phyloP scores from a whole-genome alignment of 768 basidiomycete genomes.

The Rhodotorula diobovata region DNA sequence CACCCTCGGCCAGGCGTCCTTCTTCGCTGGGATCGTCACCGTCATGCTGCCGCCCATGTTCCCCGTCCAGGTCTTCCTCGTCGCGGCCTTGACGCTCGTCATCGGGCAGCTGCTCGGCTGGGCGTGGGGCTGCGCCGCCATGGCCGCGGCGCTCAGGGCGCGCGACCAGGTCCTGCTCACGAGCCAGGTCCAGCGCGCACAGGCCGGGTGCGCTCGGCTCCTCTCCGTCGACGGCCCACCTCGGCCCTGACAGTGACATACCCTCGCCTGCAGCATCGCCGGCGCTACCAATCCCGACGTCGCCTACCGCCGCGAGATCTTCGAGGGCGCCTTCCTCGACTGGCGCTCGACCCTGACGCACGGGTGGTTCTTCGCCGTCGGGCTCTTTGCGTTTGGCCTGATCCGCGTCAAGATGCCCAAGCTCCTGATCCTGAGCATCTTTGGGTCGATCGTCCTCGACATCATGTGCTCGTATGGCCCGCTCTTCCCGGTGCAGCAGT shows the following conservation, averaged over 20 bases:
- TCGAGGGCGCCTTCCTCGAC: conserved; percentile 56
- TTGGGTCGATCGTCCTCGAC: conserved; percentile 32
- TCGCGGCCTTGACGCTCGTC: conserved; percentile 16
- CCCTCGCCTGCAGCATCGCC: conserved; percentile 23
- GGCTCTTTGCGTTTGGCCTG: conserved; percentile 52
- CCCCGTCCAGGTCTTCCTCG: conserved; percentile 20
- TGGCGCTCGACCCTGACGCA: conserved; percentile 53
- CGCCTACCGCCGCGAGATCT: conserved; percentile 47
- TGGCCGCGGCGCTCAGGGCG: conserved; percentile 54
- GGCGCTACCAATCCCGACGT: conserved; percentile 44
- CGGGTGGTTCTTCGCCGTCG: conserved; percentile 55
- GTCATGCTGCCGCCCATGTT: conserved; percentile 34
- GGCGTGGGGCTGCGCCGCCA: conserved; percentile 57
- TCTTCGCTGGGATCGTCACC: conserved; percentile 24
- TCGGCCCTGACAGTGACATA: too few species aligned
- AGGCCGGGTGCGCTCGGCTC: conserved; percentile 42
- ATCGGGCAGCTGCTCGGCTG: conserved; percentile 50
- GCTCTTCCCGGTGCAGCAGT: conserved; percentile 46
- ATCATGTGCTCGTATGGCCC: conserved; percentile 48
- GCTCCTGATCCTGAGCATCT: conserved; percentile 50
- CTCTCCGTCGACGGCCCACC: too few species aligned
- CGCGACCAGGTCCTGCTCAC: conserved; percentile 43
- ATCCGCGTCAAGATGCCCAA: conserved; percentile 54
- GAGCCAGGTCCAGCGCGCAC: conserved; percentile 34
- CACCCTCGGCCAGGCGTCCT: conserved; percentile 7